phyloP scores from a whole-genome alignment of 805 yeast genomes.

The Saccharomycopsis selenospora region DNA sequence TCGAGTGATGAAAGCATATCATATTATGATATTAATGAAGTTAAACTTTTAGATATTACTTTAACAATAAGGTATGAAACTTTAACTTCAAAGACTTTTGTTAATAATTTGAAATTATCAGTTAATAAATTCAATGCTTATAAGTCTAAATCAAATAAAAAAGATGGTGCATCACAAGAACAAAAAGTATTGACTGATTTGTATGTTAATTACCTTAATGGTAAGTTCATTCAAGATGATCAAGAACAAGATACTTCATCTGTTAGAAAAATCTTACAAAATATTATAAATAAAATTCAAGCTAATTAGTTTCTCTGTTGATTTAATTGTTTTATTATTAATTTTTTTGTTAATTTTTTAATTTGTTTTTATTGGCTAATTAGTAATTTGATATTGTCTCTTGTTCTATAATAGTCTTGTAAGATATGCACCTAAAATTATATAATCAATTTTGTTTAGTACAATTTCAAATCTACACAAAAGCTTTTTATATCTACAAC shows the following conservation, averaged over 20 bases:
- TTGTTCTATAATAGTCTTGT: no score
- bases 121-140: slow-evolving; percentile 66
- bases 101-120: slow-evolving; percentile 56
- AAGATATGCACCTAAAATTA: no score
- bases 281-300: slow-evolving; percentile 27
- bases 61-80: slow-evolving; percentile 55
- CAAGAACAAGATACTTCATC: slow-evolving; percentile 24
- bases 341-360: no score
- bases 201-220: slow-evolving; percentile 29
- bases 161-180: slow-evolving; percentile 30
- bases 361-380: no score
- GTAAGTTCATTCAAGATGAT: slow-evolving; percentile 4
- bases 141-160: slow-evolving; percentile 35
- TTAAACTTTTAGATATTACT: slow-evolving; percentile 47
- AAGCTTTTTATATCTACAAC: no score
- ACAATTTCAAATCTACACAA: no score
- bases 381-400: no score
- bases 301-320: no score
- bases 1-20: slow-evolving; percentile 31
- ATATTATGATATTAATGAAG: slow-evolving; percentile 28
- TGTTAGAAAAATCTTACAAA: slow-evolving; percentile 25
- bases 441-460: no score
- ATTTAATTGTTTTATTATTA: no score
- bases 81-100: slow-evolving; percentile 37
- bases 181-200: slow-evolving; percentile 29